Conservation (phyloP, 2,329 filamentous ascomycete genomes). For the Fonsecaea nubica region DNA sequence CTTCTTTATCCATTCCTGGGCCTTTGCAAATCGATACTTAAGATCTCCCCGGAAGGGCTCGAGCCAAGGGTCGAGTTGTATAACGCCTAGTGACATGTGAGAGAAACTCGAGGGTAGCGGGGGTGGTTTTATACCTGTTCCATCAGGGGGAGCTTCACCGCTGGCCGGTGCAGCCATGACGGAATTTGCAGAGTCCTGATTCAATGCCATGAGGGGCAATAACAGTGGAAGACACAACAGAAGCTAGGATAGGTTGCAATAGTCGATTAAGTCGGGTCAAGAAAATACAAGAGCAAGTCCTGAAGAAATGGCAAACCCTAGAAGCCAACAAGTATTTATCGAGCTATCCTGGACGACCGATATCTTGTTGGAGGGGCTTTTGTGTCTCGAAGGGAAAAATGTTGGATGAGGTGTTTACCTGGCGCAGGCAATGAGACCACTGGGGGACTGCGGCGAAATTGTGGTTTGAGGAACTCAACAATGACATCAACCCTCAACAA, state of each 20-base stretch:
- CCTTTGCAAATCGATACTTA: constrained; percentile 75
- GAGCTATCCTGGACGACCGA: constrained; percentile 1
- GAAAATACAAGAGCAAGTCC: neutral
- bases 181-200: constrained; percentile 44
- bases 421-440: neutral
- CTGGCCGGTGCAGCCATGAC: constrained; percentile 40
- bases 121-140: constrained; percentile 37
- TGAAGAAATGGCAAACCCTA: neutral
- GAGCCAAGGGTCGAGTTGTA: constrained; percentile 88
- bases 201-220: constrained; percentile 37
- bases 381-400: constrained; percentile 13
- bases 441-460: constrained; percentile 22
- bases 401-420: constrained; percentile 26
- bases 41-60: constrained; percentile 81
- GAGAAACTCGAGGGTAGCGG: constrained; percentile 15
- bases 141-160: constrained; percentile 41
- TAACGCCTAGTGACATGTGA: constrained; percentile 67
- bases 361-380: constrained; percentile 5
- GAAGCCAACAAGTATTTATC: constrained; percentile 17
- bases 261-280: constrained; percentile 1
- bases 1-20: constrained; percentile 83
- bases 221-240: neutral
- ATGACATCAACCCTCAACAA: constrained; percentile 15
- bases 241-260: neutral
- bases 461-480: constrained; percentile 1